These are phyloP conservation scores for Aspergillus latus DNA, from an alignment of 2,329 filamentous ascomycete species.

Conservation along the genomic window DNA sequence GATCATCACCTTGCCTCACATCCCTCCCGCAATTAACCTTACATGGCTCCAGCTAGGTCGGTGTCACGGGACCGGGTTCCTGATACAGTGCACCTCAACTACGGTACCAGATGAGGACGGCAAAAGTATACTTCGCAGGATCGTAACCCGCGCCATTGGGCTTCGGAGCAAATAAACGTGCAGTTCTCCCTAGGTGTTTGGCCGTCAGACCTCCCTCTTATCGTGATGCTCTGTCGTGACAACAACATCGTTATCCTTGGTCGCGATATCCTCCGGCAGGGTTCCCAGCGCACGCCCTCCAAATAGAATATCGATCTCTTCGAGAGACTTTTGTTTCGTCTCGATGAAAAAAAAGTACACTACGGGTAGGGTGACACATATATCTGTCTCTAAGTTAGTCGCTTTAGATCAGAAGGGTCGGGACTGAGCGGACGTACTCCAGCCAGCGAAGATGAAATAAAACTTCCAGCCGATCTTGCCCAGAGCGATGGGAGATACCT, in stretches of 20 bases:
- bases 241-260: not conserved
- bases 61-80: not conserved
- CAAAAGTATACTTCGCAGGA: no score
- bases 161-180: no score
- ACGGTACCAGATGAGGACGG: not conserved
- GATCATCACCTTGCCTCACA: not conserved
- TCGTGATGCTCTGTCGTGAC: not conserved
- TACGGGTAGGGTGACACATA: conserved; percentile 41
- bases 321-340: conserved; percentile 54
- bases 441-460: conserved; percentile 59
- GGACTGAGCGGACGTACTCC: conserved; percentile 36
- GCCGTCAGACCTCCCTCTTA: conserved; percentile 1
- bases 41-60: not conserved
- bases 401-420: not conserved
- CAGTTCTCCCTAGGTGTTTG: not conserved
- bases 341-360: conserved; percentile 56
- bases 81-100: not conserved
- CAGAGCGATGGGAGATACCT: conserved; percentile 57
- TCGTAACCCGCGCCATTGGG: no score
- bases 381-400: conserved; percentile 25
- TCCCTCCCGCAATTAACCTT: not conserved
- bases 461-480: conserved; percentile 53
- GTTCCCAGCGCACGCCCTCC: conserved; percentile 52
- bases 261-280: conserved; percentile 31
- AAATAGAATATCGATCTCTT: conserved; percentile 61